Conservation (phyloP, 2,329 filamentous ascomycete species). For the Calonectria naviculata region DNA sequence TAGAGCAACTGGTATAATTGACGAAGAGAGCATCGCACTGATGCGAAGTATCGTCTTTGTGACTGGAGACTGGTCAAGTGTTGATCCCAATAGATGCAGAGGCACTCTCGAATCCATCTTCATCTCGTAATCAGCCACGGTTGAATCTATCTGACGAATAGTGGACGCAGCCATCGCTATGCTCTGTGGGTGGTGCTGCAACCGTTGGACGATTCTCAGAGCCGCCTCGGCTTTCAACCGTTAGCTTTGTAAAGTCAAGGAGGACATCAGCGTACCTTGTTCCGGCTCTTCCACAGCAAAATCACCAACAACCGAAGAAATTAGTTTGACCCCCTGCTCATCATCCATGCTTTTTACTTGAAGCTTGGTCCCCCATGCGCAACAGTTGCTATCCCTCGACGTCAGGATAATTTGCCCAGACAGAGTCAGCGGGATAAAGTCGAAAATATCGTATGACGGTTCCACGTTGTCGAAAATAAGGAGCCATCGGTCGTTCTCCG, state of each 20-base stretch:
- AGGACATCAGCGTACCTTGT: background rate
- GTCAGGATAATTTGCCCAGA: slow-evolving; percentile 21
- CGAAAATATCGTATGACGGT: slow-evolving; percentile 23
- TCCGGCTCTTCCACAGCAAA: slow-evolving; percentile 1
- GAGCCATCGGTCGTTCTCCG: slow-evolving; percentile 19
- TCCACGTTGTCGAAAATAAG: slow-evolving; percentile 24
- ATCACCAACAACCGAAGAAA: slow-evolving; percentile 10
- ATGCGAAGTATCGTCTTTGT: slow-evolving; percentile 14
- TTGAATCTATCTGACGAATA: slow-evolving; percentile 12
- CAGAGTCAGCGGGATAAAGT: slow-evolving; percentile 22
- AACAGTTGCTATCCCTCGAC: slow-evolving; percentile 19
- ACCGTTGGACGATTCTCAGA: slow-evolving; percentile 5
- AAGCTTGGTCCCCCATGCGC: slow-evolving; percentile 19
- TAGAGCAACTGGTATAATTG: slow-evolving; percentile 16
- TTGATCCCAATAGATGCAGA: slow-evolving; percentile 15
- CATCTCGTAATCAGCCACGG: slow-evolving; percentile 3
- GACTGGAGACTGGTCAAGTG: slow-evolving; percentile 19
- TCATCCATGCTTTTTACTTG: slow-evolving; percentile 12
- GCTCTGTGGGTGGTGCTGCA: slow-evolving; percentile 19
- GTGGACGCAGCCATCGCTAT: slow-evolving; percentile 21
- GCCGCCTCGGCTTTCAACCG: slow-evolving; percentile 12
- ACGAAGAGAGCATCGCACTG: slow-evolving; percentile 15
- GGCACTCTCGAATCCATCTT: slow-evolving; percentile 19
- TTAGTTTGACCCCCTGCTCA: background rate
- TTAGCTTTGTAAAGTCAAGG: background rate